Conservation (phyloP, 2,329 filamentous ascomycete genomes). For the Thermoascus crustaceus region DNA sequence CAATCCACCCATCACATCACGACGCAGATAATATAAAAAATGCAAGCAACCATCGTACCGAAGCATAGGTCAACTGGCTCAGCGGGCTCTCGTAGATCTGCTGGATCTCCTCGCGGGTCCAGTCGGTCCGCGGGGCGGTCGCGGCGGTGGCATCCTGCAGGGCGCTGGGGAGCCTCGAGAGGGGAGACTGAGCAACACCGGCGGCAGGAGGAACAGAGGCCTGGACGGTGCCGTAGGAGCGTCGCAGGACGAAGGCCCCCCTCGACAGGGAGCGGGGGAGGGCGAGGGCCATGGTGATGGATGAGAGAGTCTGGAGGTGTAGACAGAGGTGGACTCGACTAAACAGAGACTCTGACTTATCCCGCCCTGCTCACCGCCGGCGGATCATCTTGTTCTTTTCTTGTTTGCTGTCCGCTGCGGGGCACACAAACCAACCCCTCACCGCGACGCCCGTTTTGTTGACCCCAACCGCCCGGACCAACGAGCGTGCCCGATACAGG, state of each 20-base stretch:
- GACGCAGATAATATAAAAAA: neutral
- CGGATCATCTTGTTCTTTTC: no score
- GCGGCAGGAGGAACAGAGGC: constrained; percentile 21
- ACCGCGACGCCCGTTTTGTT: no score
- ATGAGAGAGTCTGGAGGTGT: no score
- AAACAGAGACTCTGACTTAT: no score
- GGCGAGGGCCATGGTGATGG: constrained; percentile 21
- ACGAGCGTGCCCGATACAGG: no score
- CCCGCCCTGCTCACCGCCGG: no score
- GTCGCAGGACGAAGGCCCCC: constrained; percentile 18
- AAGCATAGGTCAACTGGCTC: constrained; percentile 67
- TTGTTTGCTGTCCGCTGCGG: no score
- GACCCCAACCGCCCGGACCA: no score
- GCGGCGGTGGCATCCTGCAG: constrained; percentile 30
- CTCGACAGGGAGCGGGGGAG: constrained; percentile 22
- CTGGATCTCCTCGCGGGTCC: constrained; percentile 73
- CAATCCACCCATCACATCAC: constrained; percentile 21
- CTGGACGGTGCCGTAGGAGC: constrained; percentile 35
- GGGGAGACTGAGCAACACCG: no score
- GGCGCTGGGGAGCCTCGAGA: constrained; percentile 22
- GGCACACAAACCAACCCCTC: no score
- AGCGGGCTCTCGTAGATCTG: constrained; percentile 75
- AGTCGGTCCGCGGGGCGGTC: constrained; percentile 55
- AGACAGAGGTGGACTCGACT: no score
- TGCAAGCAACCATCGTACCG: constrained; percentile 44